Base-by-base conservation (phyloP, 192 early-diverging fungal species). In the Coemansia sp. region DNA sequence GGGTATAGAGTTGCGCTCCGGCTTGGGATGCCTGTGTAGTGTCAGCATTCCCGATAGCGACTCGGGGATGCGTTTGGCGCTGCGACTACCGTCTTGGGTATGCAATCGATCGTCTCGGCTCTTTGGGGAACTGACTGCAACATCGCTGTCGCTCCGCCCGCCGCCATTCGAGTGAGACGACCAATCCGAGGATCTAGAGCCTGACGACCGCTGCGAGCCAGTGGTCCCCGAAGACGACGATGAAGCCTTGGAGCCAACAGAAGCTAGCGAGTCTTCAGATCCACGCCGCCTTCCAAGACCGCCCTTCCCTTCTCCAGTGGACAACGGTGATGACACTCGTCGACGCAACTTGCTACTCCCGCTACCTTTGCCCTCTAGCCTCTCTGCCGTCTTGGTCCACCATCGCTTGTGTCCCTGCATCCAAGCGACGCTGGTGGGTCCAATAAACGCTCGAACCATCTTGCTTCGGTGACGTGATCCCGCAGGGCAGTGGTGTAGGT, bases 381-480 rank as follows among this genome's bases (percentile, higher is more conserved):
- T 71, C 8, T 60, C 69, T 5, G 77, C 77, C 14, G 77, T 71
- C 10, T 63, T 59, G 8, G 42, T 36, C 78, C 78, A 81, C 78
- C 78, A 81, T n/a, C 70, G 66, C 60, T 81, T 70, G 50, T 81
- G 73, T 26, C 61, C 58, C 63, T 76, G 73, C 78, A 81, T 81
- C 78, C 78, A 81, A 11, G 65, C 38, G 3, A 70, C 69, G 35
- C 40, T 65, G 4, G 38, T 55, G 7, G 73, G 65, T 10, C 78
- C 78, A 13, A 81, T 76, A 42, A 81, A 81, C 51, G 61, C 73
- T 4, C 78, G 65, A 0, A 77, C 70, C 3, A 61, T 65, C 24
- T 48, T 62, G 38, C 68, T 57, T 5, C 35, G 42, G n/a, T 50
- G 38, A 2, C 64, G 63, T 4, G 58, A 50, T 24, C 34, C 23